A percentile compares a stretch with the other conserved stretches of the same genome.
phyloP scores from a whole-genome alignment of 2,329 filamentous ascomycete species.

The Aspergillus ustus region DNA sequence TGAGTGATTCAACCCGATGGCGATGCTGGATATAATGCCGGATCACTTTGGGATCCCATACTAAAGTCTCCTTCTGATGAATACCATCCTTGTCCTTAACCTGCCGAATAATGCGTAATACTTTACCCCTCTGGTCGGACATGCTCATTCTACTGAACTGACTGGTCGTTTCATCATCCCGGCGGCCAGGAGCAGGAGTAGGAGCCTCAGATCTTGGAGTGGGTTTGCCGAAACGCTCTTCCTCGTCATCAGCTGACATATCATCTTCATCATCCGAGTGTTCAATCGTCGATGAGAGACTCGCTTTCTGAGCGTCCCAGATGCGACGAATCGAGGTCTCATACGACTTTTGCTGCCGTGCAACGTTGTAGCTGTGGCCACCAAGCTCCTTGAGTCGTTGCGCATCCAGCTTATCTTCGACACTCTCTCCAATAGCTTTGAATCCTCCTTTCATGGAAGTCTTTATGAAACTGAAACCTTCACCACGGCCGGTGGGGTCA shows the following conservation, averaged over 20 bases:
- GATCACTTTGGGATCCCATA: constrained; percentile 85
- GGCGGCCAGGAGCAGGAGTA: constrained; percentile 60
- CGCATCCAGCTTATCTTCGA: constrained; percentile 82
- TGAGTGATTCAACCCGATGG: constrained; percentile 70
- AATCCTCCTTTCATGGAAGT: constrained; percentile 99
- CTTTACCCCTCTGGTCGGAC: constrained; percentile 70
- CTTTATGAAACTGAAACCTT: constrained; percentile 96
- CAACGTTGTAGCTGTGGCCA: constrained; percentile 97
- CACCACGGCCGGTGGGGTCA: constrained; percentile 89
- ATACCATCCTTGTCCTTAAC: constrained; percentile 68
- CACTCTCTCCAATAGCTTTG: constrained; percentile 84
- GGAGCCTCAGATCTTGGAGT: constrained; percentile 71
- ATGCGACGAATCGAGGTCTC: constrained; percentile 89
- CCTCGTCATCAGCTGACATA: constrained; percentile 57
- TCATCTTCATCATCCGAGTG: constrained; percentile 76
- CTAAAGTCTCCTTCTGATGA: constrained; percentile 61
- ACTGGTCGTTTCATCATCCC: constrained; percentile 77
- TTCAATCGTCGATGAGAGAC: constrained; percentile 73
- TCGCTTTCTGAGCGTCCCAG: constrained; percentile 85
- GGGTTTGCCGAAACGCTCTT: constrained; percentile 55
- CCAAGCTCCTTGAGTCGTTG: constrained; percentile 71
- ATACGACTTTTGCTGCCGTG: constrained; percentile 89
- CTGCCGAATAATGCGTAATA: constrained; percentile 74
- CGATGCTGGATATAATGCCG: constrained; percentile 83
- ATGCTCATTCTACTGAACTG: constrained; percentile 75